Evolutionary conservation across 2,329 filamentous ascomycete genomes (phyloP).

Genomic region (Xylariaceae sp.): DNA sequence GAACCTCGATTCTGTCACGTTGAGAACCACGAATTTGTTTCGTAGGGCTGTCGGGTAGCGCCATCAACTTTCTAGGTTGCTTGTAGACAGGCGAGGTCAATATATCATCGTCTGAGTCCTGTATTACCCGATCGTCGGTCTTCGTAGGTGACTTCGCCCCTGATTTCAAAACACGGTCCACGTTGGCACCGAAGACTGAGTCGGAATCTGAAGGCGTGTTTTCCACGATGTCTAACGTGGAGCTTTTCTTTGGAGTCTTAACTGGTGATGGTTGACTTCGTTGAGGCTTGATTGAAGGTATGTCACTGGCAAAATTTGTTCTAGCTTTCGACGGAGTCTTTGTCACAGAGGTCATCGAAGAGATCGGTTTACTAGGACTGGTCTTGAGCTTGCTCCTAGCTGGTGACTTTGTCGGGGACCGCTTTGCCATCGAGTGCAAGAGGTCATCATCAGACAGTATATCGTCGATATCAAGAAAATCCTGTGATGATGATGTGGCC

Average conservation of each 20-base stretch:
- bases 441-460: conserved; percentile 32
- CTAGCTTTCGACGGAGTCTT: conserved; percentile 13
- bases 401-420: conserved; percentile 37
- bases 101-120: conserved; percentile 55
- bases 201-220: neutral
- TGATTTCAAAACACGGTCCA: conserved; percentile 9
- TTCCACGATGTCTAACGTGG: conserved; percentile 10
- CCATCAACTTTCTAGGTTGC: conserved; percentile 27
- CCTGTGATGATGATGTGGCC: conserved; percentile 31
- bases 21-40: conserved; percentile 17
- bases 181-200: too few relatives aligned
- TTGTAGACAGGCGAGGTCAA: conserved; percentile 39
- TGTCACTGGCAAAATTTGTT: conserved; percentile 9
- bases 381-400: conserved; percentile 28
- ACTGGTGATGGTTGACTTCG: conserved; percentile 24
- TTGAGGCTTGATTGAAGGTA: conserved; percentile 11
- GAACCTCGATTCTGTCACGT: conserved; percentile 20
- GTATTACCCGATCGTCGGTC: conserved; percentile 39
- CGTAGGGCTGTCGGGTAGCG: conserved; percentile 19
- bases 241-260: conserved; percentile 23
- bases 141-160: conserved; percentile 23
- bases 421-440: conserved; percentile 30
- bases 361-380: conserved; percentile 17
- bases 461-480: conserved; percentile 52
- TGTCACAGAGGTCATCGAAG: conserved; percentile 10